A percentile compares a stretch with the other conserved stretches of the same genome.
Conservation (phyloP, 495 filamentous ascomycete genomes). For the Aspergillus avenaceus region DNA sequence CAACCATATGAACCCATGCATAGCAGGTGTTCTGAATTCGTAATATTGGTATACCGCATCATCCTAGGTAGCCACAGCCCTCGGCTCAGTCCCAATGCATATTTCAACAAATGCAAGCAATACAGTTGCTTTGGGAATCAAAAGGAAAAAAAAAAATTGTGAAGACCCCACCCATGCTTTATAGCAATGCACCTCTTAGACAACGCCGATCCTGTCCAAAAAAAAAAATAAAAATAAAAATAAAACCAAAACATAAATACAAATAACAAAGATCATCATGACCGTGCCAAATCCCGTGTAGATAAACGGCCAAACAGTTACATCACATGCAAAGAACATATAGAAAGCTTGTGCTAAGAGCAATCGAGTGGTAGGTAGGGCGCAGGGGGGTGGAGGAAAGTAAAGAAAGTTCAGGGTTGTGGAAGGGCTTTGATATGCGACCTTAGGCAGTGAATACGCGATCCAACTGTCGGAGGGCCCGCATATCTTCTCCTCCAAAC, state of each 20-base stretch:
- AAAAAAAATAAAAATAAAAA: neutral
- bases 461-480: conserved; percentile 63
- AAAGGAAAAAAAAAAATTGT: neutral
- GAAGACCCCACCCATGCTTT: conserved; percentile 7
- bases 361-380: neutral
- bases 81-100: neutral
- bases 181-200: conserved; percentile 17
- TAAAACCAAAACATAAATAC: conserved; percentile 3
- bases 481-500: conserved; percentile 59
- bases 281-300: conserved; percentile 2
- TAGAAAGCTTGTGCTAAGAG: neutral
- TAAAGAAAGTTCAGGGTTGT: neutral
- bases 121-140: neutral
- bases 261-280: conserved; percentile 1
- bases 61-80: neutral
- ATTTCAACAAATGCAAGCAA: neutral
- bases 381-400: neutral
- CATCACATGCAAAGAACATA: conserved; percentile 5
- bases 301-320: neutral
- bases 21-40: too few species aligned
- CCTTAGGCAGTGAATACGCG: conserved; percentile 37
- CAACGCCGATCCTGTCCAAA: conserved; percentile 15
- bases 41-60: neutral
- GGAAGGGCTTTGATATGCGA: neutral
- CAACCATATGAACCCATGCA: too few species aligned